These are phyloP conservation scores for Ophiocordyceps camponoti-saundersi DNA, from an alignment of 2,329 filamentous ascomycete species.

Conservation along the genomic window DNA sequence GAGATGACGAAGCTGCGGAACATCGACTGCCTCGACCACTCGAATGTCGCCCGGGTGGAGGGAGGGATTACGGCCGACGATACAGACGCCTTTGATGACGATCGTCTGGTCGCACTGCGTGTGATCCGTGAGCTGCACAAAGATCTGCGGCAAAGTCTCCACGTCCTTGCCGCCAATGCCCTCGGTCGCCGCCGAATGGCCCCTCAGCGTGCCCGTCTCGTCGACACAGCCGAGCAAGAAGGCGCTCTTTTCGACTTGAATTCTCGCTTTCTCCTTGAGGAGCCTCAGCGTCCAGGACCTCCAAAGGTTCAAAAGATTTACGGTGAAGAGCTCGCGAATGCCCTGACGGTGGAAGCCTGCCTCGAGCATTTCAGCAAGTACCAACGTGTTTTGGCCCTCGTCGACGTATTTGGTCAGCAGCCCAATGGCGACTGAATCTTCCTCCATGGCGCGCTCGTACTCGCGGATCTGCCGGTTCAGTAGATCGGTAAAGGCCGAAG, in stretches of 20 bases:
- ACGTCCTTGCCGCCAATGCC: conserved; percentile 23
- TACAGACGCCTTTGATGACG: conserved; percentile 59
- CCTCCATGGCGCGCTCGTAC: conserved; percentile 53
- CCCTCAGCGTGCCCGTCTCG: conserved; percentile 60
- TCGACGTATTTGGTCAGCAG: conserved; percentile 66
- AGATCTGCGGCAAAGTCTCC: conserved; percentile 62
- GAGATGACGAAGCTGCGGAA: conserved; percentile 55
- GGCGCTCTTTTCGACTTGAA: conserved; percentile 66
- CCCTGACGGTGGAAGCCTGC: conserved; percentile 58
- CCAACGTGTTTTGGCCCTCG: conserved; percentile 63
- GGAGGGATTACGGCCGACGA: conserved; percentile 83
- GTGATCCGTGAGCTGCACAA: conserved; percentile 58
- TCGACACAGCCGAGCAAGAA: conserved; percentile 82
- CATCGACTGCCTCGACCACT: conserved; percentile 69
- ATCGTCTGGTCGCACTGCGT: conserved; percentile 35
- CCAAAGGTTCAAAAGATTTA: conserved; percentile 70
- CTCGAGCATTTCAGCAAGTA: conserved; percentile 57
- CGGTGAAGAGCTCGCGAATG: conserved; percentile 59
- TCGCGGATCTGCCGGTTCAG: conserved; percentile 49
- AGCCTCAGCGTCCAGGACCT: conserved; percentile 75
- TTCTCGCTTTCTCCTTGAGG: conserved; percentile 82
- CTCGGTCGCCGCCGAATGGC: conserved; percentile 40
- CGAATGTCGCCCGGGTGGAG: conserved; percentile 86
- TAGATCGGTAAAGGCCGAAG: conserved; percentile 48
- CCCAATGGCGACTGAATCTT: conserved; percentile 44